These are phyloP conservation scores for Fusarium albidum DNA, from an alignment of 2,329 filamentous ascomycete species.

Conservation along the genomic window DNA sequence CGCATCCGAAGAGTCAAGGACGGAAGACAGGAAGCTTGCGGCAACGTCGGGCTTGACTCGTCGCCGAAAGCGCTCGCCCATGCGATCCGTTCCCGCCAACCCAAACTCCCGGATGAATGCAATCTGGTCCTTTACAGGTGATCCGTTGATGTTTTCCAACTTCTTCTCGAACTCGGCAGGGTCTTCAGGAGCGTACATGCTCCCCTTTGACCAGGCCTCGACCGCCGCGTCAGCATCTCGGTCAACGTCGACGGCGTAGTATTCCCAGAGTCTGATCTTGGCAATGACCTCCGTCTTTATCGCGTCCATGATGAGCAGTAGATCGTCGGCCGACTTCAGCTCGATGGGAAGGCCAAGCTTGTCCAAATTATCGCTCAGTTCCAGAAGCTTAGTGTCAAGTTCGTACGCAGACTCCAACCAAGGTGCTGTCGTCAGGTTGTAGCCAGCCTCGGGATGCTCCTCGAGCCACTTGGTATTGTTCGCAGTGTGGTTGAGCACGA, in stretches of 20 bases:
- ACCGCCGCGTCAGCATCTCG: slow-evolving; percentile 73
- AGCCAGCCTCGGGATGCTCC: slow-evolving; percentile 93
- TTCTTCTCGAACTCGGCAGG: slow-evolving; percentile 42
- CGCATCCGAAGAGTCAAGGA: slow-evolving; percentile 69
- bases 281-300: slow-evolving; percentile 83
- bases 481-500: slow-evolving; percentile 98
- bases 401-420: slow-evolving; percentile 72
- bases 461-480: slow-evolving; percentile 95
- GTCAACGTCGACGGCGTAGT: slow-evolving; percentile 84
- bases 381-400: slow-evolving; percentile 70
- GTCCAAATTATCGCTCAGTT: slow-evolving; percentile 78
- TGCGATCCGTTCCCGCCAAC: slow-evolving; percentile 73
- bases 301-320: slow-evolving; percentile 82
- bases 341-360: slow-evolving; percentile 78
- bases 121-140: slow-evolving; percentile 59
- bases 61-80: slow-evolving; percentile 83
- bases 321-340: slow-evolving; percentile 74
- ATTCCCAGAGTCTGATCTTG: slow-evolving; percentile 88
- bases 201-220: slow-evolving; percentile 73
- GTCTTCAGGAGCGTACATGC: slow-evolving; percentile 62
- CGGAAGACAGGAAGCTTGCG: slow-evolving; percentile 60
- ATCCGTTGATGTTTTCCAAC: slow-evolving; percentile 57
- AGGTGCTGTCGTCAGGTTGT: slow-evolving; percentile 91
- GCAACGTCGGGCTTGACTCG: slow-evolving; percentile 73
- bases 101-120: slow-evolving; percentile 74